Evolutionary conservation across 164 flowering plant genomes (phyloP).

Genomic region (Pachysandra terminalis): DNA sequence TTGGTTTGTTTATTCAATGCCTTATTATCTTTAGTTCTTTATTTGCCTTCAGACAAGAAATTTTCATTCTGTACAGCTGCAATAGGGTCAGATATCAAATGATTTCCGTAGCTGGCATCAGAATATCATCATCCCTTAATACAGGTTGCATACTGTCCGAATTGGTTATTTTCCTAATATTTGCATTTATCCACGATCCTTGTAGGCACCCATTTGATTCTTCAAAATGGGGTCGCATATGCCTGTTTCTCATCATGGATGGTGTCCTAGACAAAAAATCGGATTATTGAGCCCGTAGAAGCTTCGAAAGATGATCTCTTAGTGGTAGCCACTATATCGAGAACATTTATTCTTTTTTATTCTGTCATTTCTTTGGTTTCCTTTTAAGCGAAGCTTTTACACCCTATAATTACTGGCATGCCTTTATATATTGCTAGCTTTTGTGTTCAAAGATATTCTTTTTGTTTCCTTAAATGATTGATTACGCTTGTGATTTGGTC

Average conservation of each 20-base stretch:
- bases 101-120: background rate
- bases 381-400: background rate
- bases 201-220: conserved; percentile 98
- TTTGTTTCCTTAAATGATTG: too few species aligned
- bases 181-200: background rate
- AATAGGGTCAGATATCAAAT: background rate
- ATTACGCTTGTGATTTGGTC: too few species aligned
- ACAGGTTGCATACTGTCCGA: background rate
- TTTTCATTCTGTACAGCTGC: background rate
- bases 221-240: conserved; percentile 91
- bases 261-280: conserved; percentile 49
- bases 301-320: conserved; percentile 87
- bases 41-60: background rate
- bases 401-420: too few species aligned
- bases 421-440: too few species aligned
- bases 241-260: conserved; percentile 51
- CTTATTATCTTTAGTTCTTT: background rate
- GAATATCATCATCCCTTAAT: background rate
- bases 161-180: background rate
- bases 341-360: background rate
- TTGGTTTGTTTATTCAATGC: background rate
- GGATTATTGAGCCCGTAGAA: conserved; percentile 78
- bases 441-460: too few species aligned
- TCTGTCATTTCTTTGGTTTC: background rate
- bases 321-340: conserved; percentile 61